These are phyloP conservation scores for Rhododendron mucronatum DNA, from an alignment of 148 eudicot genomes.

Conservation along the genomic window DNA sequence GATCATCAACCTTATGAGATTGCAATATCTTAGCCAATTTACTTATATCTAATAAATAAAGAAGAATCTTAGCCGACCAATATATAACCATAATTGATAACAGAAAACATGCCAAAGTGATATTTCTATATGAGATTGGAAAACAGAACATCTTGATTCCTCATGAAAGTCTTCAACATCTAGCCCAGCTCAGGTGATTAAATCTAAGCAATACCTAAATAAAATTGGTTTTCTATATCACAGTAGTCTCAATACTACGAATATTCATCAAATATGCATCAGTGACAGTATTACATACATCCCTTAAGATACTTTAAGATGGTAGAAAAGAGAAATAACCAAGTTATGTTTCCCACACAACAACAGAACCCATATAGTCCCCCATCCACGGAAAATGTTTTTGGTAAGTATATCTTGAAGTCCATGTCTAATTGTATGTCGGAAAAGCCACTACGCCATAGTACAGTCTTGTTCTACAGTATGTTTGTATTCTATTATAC, in stretches of 20 bases:
- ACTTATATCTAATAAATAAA: not conserved
- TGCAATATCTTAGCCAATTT: not conserved
- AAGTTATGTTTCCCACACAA: not conserved
- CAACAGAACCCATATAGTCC: too few species aligned
- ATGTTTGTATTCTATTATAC: not conserved
- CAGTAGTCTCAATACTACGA: not conserved
- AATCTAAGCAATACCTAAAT: not conserved
- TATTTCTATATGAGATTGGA: not conserved
- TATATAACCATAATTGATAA: not conserved
- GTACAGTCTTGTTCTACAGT: not conserved
- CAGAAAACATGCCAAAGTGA: not conserved
- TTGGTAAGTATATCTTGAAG: not conserved
- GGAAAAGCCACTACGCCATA: not conserved
- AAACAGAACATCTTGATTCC: not conserved
- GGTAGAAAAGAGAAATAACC: not conserved
- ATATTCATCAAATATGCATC: not conserved
- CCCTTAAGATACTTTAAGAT: not conserved
- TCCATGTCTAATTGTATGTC: not conserved
- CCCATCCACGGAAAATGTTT: not conserved
- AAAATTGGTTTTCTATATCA: not conserved
- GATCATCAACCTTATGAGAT: not conserved
- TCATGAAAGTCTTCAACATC: not conserved
- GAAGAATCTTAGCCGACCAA: not conserved
- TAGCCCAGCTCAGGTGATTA: not conserved
- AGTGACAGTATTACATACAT: not conserved